Conservation (phyloP, 805 yeast genomes). For the Saccharomycopsis sp. region DNA sequence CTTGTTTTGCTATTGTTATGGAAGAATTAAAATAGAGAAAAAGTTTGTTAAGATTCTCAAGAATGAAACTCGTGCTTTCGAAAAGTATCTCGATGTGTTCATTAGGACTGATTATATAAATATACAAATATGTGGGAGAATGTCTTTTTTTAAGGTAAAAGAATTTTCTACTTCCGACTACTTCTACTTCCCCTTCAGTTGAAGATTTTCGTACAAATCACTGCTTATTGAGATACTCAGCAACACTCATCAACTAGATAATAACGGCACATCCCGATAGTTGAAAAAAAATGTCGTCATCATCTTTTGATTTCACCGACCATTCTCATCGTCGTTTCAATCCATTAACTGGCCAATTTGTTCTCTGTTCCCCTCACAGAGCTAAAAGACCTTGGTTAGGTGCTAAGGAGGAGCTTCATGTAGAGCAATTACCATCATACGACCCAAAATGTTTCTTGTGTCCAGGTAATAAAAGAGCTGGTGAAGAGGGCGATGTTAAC, state of each 20-base stretch:
- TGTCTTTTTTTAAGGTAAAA: neutral
- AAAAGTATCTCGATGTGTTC: neutral
- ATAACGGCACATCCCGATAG: too few relatives aligned
- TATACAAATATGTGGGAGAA: neutral
- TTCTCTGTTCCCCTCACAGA: conserved; percentile 69
- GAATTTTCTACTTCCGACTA: too few relatives aligned
- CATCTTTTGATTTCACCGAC: conserved; percentile 42
- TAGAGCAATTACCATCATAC: conserved; percentile 41
- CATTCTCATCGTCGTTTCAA: conserved; percentile 65
- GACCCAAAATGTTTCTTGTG: conserved; percentile 66
- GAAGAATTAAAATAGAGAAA: too few relatives aligned
- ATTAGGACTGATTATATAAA: neutral
- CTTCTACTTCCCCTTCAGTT: too few relatives aligned
- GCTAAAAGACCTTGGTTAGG: conserved; percentile 81
- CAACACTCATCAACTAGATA: too few relatives aligned
- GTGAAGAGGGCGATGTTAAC: conserved; percentile 42
- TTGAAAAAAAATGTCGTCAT: neutral
- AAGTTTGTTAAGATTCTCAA: too few relatives aligned
- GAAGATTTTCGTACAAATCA: too few relatives aligned
- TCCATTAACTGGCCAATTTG: conserved; percentile 62
- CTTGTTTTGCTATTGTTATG: neutral
- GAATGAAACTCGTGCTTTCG: neutral
- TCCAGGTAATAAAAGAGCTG: conserved; percentile 62
- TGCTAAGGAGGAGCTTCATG: conserved; percentile 47
- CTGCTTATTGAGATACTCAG: too few relatives aligned